Evolutionary conservation across 331 rosid species (phyloP).

Genomic region (Telfairia occidentalis): DNA sequence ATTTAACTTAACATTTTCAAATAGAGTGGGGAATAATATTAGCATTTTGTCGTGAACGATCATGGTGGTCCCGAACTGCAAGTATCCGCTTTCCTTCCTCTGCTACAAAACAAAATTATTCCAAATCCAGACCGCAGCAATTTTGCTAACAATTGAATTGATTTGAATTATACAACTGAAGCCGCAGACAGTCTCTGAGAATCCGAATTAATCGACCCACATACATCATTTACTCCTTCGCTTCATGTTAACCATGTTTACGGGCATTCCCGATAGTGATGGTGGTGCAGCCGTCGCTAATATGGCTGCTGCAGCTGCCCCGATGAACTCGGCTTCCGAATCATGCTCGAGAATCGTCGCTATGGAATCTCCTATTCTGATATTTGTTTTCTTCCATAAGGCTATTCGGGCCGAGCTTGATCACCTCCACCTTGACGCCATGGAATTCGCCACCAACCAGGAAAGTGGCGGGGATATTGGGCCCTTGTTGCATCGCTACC

Average conservation of each 20-base stretch:
- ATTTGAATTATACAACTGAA: not conserved
- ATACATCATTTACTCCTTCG: not conserved
- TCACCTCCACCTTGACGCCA: constrained; percentile 56
- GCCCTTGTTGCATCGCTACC: constrained; percentile 60
- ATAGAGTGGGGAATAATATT: no score
- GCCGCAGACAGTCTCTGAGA: not conserved
- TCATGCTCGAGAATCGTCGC: constrained; percentile 31
- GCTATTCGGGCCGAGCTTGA: constrained; percentile 89
- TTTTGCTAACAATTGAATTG: not conserved
- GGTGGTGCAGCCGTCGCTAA: constrained; percentile 64
- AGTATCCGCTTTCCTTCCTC: not conserved
- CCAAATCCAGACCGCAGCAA: not conserved
- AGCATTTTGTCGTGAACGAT: no score
- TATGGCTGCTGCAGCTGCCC: constrained; percentile 37
- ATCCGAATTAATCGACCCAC: not conserved
- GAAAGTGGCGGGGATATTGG: constrained; percentile 32
- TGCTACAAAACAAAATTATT: not conserved
- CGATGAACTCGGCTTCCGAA: constrained; percentile 27
- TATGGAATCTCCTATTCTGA: constrained; percentile 62
- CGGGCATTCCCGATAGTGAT: constrained; percentile 37
- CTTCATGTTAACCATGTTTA: constrained; percentile 62
- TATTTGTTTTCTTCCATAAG: constrained; percentile 71
- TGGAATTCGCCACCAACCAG: constrained; percentile 73
- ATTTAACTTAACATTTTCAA: no score
- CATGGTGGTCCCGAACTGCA: no score